These are phyloP conservation scores for Aspergillus flavus DNA, from an alignment of 2,329 filamentous ascomycete genomes.

Conservation along the genomic window DNA sequence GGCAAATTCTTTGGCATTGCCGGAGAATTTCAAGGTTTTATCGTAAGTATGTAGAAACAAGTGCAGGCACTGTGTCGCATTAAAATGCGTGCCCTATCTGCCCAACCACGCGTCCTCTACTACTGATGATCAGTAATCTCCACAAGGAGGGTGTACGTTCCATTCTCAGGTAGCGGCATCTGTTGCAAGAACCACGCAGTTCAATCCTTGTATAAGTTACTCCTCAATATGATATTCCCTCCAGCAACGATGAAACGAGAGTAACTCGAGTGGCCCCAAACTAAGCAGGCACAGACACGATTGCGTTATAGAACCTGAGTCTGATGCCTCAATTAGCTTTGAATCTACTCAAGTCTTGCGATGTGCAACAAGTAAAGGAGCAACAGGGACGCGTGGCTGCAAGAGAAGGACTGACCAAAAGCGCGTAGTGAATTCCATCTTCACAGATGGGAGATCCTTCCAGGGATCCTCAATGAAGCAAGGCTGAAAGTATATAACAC, in stretches of 20 bases:
- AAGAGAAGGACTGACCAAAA: slow-evolving; percentile 11
- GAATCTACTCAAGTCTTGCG: background rate
- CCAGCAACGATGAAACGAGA: background rate
- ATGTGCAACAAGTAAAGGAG: background rate
- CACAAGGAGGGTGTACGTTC: background rate
- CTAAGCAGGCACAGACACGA: background rate
- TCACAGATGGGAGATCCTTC: slow-evolving; percentile 16
- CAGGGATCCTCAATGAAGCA: slow-evolving; percentile 26
- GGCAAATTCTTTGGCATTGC: background rate
- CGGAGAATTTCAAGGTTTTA: too few species aligned
- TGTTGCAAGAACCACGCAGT: background rate
- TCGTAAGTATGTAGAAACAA: too few species aligned
- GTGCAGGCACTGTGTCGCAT: too few species aligned
- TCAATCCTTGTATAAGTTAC: too few species aligned
- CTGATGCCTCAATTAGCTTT: background rate
- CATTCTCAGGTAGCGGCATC: background rate
- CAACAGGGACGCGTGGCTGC: background rate
- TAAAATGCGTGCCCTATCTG: background rate
- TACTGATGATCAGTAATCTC: background rate
- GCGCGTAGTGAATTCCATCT: slow-evolving; percentile 1
- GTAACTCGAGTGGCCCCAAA: background rate
- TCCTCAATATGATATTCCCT: background rate
- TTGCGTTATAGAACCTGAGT: background rate
- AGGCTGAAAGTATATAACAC: slow-evolving; percentile 20
- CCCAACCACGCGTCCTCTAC: background rate